Conservation (phyloP, 129 eudicot species). For the Cynara cardunculus region DNA sequence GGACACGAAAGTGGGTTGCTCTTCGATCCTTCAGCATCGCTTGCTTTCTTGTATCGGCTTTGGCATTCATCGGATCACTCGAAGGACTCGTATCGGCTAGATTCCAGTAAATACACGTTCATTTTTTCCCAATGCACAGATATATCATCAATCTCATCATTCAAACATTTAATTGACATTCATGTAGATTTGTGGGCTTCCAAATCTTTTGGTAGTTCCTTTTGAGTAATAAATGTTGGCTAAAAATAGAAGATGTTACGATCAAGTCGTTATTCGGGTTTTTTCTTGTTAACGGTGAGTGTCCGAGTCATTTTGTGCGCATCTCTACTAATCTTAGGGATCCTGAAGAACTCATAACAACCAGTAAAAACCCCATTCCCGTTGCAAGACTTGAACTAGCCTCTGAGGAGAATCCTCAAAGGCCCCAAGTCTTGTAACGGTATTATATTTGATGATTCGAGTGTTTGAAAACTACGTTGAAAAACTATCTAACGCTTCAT, state of each 20-base stretch:
- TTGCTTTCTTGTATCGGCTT: constrained; percentile 43
- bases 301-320: no score
- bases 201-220: background rate
- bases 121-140: background rate
- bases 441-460: background rate
- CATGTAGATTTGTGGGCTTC: constrained; percentile 9
- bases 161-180: background rate
- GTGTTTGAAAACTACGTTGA: background rate
- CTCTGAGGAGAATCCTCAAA: no score
- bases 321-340: no score
- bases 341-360: no score
- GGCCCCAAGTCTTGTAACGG: no score
- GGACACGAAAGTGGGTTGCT: constrained; percentile 50
- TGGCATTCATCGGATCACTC: constrained; percentile 57
- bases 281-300: no score
- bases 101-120: constrained; percentile 29
- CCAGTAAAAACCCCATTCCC: no score
- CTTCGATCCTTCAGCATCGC: constrained; percentile 37
- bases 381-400: no score
- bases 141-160: constrained; percentile 13
- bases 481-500: background rate
- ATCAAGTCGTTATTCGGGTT: background rate
- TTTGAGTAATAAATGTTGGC: background rate
- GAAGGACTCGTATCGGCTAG: constrained; percentile 43
- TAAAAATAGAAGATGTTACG: background rate